phyloP scores from a whole-genome alignment of 2,329 filamentous ascomycete genomes.

The Hymenoscyphus occultus region DNA sequence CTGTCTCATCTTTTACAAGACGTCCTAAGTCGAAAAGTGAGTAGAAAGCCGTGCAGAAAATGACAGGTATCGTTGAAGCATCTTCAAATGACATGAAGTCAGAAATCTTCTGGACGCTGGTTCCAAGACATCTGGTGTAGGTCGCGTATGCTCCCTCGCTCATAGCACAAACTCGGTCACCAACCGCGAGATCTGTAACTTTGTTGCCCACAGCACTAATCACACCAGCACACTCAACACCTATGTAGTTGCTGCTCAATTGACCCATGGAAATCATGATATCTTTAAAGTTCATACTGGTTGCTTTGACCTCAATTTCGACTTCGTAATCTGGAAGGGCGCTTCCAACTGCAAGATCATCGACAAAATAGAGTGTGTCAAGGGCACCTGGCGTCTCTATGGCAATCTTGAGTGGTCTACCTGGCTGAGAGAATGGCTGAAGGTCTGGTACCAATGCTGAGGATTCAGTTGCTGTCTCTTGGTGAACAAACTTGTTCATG shows the following conservation, averaged over 20 bases:
- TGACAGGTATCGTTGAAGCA: constrained; percentile 31
- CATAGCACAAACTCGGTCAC: constrained; percentile 38
- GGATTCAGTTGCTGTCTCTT: constrained; percentile 41
- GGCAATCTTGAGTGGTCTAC: constrained; percentile 26
- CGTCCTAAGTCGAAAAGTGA: constrained; percentile 29
- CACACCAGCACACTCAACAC: constrained; percentile 39
- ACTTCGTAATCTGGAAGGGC: constrained; percentile 24
- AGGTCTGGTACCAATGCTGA: constrained; percentile 34
- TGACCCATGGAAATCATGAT: constrained; percentile 37
- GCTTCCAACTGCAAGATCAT: constrained; percentile 27
- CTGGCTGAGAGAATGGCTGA: constrained; percentile 40
- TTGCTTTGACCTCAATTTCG: constrained; percentile 35
- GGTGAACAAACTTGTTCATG: constrained; percentile 41
- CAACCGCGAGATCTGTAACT: constrained; percentile 32
- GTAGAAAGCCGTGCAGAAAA: constrained; percentile 33
- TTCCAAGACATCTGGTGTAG: constrained; percentile 31
- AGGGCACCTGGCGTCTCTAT: constrained; percentile 30
- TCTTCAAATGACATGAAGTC: constrained; percentile 31
- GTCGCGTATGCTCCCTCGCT: constrained; percentile 35
- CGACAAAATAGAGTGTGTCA: constrained; percentile 30
- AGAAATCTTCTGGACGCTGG: constrained; percentile 30
- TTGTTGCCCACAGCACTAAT: constrained; percentile 35
- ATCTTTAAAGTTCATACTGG: constrained; percentile 34
- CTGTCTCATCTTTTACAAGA: constrained; percentile 29
- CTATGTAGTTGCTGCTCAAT: constrained; percentile 31